Evolutionary conservation across 768 basidiomycete species (phyloP).

Genomic region (Lactarius sanguifluus): DNA sequence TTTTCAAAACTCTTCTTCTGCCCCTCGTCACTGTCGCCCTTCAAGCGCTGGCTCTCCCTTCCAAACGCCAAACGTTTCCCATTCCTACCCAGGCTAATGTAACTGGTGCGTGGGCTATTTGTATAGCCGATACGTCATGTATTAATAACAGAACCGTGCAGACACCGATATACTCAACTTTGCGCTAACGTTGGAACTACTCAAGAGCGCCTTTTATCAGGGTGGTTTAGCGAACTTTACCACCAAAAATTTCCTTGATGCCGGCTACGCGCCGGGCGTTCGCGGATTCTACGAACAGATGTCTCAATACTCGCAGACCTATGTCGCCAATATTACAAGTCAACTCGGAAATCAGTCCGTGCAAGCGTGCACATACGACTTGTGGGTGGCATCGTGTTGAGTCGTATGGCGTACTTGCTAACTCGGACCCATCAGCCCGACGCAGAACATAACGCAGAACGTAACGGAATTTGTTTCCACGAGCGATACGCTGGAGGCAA

Average conservation of each 20-base stretch:
- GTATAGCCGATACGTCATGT: background rate
- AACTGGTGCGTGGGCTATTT: constrained; percentile 1
- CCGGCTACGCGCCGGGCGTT: constrained; percentile 51
- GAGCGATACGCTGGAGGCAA: constrained; percentile 50
- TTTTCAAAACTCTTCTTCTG: background rate
- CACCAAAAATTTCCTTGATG: constrained; percentile 44
- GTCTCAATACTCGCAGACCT: constrained; percentile 51
- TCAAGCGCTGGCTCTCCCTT: background rate
- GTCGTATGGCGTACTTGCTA: background rate
- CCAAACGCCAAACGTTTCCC: background rate
- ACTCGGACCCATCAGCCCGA: constrained; percentile 37
- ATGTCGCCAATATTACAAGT: constrained; percentile 52
- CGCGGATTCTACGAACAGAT: constrained; percentile 54
- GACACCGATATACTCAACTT: constrained; percentile 43
- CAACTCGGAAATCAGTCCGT: constrained; percentile 48
- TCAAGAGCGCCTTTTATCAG: constrained; percentile 48
- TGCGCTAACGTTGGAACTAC: constrained; percentile 49
- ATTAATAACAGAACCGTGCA: background rate
- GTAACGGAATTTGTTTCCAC: constrained; percentile 45
- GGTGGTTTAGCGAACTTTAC: constrained; percentile 47
- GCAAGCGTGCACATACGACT: constrained; percentile 58
- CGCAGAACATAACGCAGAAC: constrained; percentile 44
- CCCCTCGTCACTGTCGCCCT: background rate
- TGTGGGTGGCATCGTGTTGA: constrained; percentile 40
- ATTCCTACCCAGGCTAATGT: background rate